Base-by-base conservation (phyloP, 371 early-diverging fungal genomes). In the Mucor mucedo region DNA sequence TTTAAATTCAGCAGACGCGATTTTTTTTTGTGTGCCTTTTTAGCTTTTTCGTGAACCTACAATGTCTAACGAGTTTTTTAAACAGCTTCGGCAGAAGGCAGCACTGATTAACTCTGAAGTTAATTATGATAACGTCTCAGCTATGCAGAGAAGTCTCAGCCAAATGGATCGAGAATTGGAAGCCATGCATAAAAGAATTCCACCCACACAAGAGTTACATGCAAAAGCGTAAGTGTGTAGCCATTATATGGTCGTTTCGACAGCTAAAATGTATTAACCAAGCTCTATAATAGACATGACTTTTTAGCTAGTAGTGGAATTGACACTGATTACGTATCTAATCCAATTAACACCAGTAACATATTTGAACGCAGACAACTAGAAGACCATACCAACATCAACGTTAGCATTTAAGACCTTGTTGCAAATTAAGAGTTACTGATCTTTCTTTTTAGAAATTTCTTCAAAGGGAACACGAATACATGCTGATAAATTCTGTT, bases 261-360 rank as follows among this genome's bases (percentile, higher is more conserved):
- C 28, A 29, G 2, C n/a, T 1, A 44, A 6, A 47, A 29, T 39
- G 27, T 0, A 32, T 29, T 35, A 5, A 40, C 14, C 50, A 9
- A 47, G 21, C 29, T 45, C 13, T 65, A 21, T 10, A 29, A 38
- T 71, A 82, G 82, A 5, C 77, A 78, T 55, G 75, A 82, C 42
- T 78, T 82, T 33, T 56, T 82, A 32, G 72, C 79, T 21, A 70
- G 72, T 29, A 72, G 63, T 30, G 77, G 79, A 3, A 76, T 78
- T 21, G 65, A 78, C 55, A 72, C 74, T 9, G 70, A 73, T 29
- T 39, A 50, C 5, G 28, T 52, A 33, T 16, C 66, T n/a, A 30
- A 41, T 38, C 59, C 70, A 2, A 54, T 52, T 5, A 27, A 62
- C 14, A 62, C 58, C 5, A 54, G 48, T 6, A 21, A 32, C 16